phyloP scores from a whole-genome alignment of 108 stramenopile species.

The Nitzschia sp. region DNA sequence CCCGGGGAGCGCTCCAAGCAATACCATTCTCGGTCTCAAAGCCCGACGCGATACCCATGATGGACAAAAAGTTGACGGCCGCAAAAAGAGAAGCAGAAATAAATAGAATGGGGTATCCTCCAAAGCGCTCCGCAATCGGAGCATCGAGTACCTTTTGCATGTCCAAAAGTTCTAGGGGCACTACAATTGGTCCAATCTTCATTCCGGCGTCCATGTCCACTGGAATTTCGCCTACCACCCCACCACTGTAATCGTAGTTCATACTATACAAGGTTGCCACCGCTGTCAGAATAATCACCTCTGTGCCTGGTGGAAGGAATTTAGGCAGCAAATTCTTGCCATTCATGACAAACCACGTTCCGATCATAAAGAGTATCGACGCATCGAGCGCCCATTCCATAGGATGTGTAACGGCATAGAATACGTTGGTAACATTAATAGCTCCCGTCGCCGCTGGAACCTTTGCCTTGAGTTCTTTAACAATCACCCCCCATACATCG shows the following conservation, averaged over 20 bases:
- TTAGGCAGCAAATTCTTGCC: conserved; percentile 58
- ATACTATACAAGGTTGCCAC: conserved; percentile 67
- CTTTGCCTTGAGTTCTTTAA: conserved; percentile 33
- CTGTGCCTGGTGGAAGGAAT: conserved; percentile 72
- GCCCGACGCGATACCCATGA: conserved; percentile 77
- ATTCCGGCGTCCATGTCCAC: conserved; percentile 67
- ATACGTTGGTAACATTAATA: conserved; percentile 56
- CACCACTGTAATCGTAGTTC: conserved; percentile 60
- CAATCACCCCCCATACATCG: conserved; percentile 33
- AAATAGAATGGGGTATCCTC: conserved; percentile 52
- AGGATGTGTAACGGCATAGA: conserved; percentile 65
- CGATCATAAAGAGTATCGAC: conserved; percentile 58
- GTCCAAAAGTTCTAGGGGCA: conserved; percentile 72
- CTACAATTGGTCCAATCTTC: conserved; percentile 48
- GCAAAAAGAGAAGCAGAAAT: conserved; percentile 67
- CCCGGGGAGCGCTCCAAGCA: conserved; percentile 75
- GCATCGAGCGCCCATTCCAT: conserved; percentile 59
- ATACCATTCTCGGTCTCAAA: conserved; percentile 80
- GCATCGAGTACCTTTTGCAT: conserved; percentile 52
- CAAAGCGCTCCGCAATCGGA: conserved; percentile 66
- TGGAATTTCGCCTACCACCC: conserved; percentile 84
- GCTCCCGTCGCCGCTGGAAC: conserved; percentile 68
- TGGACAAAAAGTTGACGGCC: conserved; percentile 79
- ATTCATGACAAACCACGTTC: conserved; percentile 72
- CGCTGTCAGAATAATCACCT: conserved; percentile 76